Conservation (phyloP, 2,329 filamentous ascomycete species). For the Sarocladiaceae sp. region DNA sequence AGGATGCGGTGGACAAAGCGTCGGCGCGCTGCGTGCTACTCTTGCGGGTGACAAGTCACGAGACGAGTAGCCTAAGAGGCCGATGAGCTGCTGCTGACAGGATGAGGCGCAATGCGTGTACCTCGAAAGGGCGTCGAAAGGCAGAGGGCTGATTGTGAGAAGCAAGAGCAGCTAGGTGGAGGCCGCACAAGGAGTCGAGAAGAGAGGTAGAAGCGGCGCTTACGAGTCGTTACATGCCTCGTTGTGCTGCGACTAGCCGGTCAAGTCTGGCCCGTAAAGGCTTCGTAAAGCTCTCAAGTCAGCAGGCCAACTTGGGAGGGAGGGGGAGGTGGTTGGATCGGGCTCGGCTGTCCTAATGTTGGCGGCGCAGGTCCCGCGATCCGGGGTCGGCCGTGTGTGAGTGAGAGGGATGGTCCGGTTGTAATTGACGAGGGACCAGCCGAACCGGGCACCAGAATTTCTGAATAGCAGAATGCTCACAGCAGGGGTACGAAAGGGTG, state of each 20-base stretch:
- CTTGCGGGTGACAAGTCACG: background rate
- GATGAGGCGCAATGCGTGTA: too few species aligned
- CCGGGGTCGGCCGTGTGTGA: constrained; percentile 6
- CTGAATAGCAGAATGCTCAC: background rate
- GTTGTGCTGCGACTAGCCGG: too few species aligned
- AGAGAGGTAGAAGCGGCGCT: constrained; percentile 4
- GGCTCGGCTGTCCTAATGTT: constrained; percentile 7
- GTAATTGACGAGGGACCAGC: background rate
- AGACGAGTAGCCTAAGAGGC: too few species aligned
- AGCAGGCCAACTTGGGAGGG: constrained; percentile 6
- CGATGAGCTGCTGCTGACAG: too few species aligned
- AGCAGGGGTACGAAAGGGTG: constrained; percentile 7
- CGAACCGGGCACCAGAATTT: background rate
- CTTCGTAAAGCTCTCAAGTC: constrained; percentile 8
- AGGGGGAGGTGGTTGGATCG: constrained; percentile 8
- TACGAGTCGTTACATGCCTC: too few species aligned
- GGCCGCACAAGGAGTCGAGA: constrained; percentile 1
- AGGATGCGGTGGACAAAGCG: background rate
- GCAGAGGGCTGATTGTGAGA: background rate
- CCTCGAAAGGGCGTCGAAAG: background rate
- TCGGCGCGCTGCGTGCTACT: background rate
- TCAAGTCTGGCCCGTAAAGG: background rate
- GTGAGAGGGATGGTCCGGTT: background rate
- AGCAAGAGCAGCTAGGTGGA: background rate
- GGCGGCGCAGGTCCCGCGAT: constrained; percentile 8